Evolutionary conservation across 2,329 filamentous ascomycete species (phyloP).

Genomic region (Fusarium ambrosium): DNA sequence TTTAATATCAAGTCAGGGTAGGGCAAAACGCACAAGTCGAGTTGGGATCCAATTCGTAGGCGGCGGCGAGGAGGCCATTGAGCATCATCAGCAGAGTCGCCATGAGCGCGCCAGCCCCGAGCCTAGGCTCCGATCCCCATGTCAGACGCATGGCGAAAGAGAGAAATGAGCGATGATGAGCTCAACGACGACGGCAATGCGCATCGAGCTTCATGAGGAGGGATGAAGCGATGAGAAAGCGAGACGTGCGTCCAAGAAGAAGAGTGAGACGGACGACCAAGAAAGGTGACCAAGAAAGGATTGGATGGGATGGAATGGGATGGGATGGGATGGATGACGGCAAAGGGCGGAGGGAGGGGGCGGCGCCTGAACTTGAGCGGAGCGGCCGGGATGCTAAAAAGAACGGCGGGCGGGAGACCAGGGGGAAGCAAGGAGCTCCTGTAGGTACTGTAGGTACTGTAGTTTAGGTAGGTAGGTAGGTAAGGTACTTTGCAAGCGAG

Average conservation of each 20-base stretch:
- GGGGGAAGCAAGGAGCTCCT: too few relatives aligned
- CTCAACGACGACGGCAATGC: slow-evolving; percentile 33
- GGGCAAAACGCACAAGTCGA: slow-evolving; percentile 50
- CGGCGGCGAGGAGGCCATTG: slow-evolving; percentile 45
- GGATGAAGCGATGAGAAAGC: background rate
- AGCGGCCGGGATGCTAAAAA: too few relatives aligned
- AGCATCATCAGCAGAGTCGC: slow-evolving; percentile 44
- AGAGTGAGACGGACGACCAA: slow-evolving; percentile 6
- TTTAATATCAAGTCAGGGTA: background rate
- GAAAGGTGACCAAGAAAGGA: background rate
- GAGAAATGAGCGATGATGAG: slow-evolving; percentile 30
- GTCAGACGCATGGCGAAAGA: slow-evolving; percentile 39
- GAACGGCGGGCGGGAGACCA: too few relatives aligned
- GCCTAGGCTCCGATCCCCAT: slow-evolving; percentile 23
- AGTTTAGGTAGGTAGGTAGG: too few relatives aligned
- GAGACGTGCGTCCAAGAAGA: slow-evolving; percentile 3
- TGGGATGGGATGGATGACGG: background rate
- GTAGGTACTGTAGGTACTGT: too few relatives aligned
- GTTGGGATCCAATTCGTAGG: slow-evolving; percentile 55
- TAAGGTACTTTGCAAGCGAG: too few relatives aligned
- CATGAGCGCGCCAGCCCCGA: slow-evolving; percentile 38
- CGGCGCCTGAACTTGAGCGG: background rate
- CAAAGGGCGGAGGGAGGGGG: slow-evolving; percentile 6
- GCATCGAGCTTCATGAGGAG: slow-evolving; percentile 38
- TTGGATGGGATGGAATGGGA: background rate